phyloP scores from a whole-genome alignment of 2,329 filamentous ascomycete species.

The Penicillium sclerotiorum region DNA sequence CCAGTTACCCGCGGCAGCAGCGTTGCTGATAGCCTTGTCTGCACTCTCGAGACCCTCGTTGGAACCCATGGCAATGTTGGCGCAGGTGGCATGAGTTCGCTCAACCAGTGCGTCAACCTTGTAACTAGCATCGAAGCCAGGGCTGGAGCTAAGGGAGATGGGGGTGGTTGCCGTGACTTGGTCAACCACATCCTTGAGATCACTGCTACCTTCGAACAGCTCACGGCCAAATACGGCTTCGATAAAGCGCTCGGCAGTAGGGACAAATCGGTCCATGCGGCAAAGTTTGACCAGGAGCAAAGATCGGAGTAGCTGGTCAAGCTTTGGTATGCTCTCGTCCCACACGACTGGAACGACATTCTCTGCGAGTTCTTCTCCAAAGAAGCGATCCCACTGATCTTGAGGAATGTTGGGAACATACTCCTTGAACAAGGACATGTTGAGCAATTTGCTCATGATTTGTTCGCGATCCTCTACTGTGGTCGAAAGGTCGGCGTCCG shows the following conservation, averaged over 20 bases:
- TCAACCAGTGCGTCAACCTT: conserved; percentile 96
- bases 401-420: conserved; percentile 64
- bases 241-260: conserved; percentile 88
- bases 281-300: conserved; percentile 91
- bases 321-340: conserved; percentile 63
- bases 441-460: conserved; percentile 68
- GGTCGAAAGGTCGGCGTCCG: conserved; percentile 77
- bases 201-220: conserved; percentile 80
- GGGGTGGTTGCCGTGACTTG: conserved; percentile 83
- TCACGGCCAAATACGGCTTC: conserved; percentile 79
- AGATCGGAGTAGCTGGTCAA: conserved; percentile 78
- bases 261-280: conserved; percentile 92
- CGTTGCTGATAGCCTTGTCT: conserved; percentile 92
- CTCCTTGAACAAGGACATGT: conserved; percentile 72
- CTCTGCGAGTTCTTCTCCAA: conserved; percentile 83
- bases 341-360: conserved; percentile 77
- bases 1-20: conserved; percentile 90
- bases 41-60: conserved; percentile 90
- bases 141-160: conserved; percentile 89
- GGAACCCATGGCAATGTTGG: conserved; percentile 98
- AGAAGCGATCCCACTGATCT: conserved; percentile 77
- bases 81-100: conserved; percentile 77
- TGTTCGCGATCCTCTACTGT: conserved; percentile 66
- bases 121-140: conserved; percentile 97
- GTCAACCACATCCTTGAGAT: conserved; percentile 80